phyloP scores from a whole-genome alignment of 176 grass and related monocot species.

The Zoysia pacifica region DNA sequence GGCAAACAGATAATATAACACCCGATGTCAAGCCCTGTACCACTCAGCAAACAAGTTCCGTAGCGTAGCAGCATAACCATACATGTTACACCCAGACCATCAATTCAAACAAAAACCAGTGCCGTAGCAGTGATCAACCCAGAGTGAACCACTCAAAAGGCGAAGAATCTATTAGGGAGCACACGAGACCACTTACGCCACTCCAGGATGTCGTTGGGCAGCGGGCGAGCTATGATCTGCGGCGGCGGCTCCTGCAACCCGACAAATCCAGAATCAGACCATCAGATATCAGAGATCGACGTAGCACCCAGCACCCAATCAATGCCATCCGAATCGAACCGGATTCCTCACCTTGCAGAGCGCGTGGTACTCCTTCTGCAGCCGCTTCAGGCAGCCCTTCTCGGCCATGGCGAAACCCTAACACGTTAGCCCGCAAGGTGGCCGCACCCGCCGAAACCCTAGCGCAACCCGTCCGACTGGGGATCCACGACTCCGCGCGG shows the following conservation, averaged over 20 bases:
- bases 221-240: conserved; percentile 94
- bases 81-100: neutral
- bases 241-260: conserved; percentile 79
- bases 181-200: conserved; percentile 72
- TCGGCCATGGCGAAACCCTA: conserved; percentile 72
- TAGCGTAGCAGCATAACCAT: neutral
- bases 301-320: neutral
- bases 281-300: conserved; percentile 21
- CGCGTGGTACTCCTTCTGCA: conserved; percentile 97
- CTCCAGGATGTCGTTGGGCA: conserved; percentile 92
- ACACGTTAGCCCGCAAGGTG: neutral
- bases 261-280: neutral
- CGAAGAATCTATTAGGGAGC: conserved; percentile 4
- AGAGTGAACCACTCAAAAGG: neutral
- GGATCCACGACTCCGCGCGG: conserved; percentile 14
- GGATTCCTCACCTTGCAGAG: conserved; percentile 75
- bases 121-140: neutral
- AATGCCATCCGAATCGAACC: neutral
- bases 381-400: conserved; percentile 89
- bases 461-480: conserved; percentile 19
- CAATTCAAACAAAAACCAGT: neutral
- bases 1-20: neutral
- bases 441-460: conserved; percentile 32
- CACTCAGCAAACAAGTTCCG: neutral
- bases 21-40: neutral